These are phyloP conservation scores for Phytopythium helicoides DNA, from an alignment of 352 stramenopile genomes.

Conservation along the genomic window DNA sequence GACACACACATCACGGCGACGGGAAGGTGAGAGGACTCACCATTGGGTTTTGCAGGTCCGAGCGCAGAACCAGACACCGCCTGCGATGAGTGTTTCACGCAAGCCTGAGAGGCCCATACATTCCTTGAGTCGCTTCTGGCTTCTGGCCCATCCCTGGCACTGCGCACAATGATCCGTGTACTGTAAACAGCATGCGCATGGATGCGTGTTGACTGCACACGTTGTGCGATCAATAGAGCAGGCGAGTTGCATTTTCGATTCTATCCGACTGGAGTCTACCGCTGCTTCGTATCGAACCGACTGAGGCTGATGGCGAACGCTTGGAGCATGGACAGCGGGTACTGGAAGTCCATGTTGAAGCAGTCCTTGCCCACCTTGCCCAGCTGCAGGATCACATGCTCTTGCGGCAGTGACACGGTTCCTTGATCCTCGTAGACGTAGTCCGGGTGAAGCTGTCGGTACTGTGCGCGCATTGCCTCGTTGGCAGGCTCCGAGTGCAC, in stretches of 20 bases:
- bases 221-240: too few species aligned
- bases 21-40: background rate
- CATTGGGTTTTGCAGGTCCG: background rate
- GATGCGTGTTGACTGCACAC: background rate
- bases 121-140: background rate
- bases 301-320: constrained; percentile 92
- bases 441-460: constrained; percentile 63
- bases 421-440: constrained; percentile 83
- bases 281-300: constrained; percentile 89
- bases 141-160: background rate
- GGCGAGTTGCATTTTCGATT: background rate
- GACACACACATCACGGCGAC: constrained; percentile 1
- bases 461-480: constrained; percentile 66
- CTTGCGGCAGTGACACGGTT: constrained; percentile 77
- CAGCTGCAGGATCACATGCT: constrained; percentile 82
- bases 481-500: constrained; percentile 80
- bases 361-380: constrained; percentile 90
- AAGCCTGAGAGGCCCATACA: background rate
- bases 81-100: constrained; percentile 4
- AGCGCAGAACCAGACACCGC: background rate
- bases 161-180: background rate
- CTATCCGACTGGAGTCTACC: constrained; percentile 20
- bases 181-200: background rate
- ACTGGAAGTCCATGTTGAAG: constrained; percentile 95
- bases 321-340: constrained; percentile 90